phyloP scores from a whole-genome alignment of 306 rosid species.

The Arachis hypogaea region DNA sequence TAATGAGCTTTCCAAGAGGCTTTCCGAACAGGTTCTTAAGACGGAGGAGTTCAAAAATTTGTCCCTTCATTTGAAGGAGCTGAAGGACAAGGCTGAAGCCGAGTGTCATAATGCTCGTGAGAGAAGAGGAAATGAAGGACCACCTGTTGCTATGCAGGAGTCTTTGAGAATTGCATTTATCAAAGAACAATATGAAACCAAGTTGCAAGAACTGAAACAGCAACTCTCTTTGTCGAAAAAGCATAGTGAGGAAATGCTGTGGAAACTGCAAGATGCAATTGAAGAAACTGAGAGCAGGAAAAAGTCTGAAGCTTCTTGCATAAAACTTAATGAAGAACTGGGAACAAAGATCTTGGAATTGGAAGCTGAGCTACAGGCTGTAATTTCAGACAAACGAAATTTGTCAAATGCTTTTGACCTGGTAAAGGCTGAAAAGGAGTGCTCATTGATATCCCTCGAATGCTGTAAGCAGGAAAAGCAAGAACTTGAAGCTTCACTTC shows the following conservation, averaged over 20 bases:
- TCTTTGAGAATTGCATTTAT: constrained; percentile 95
- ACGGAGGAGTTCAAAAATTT: constrained; percentile 91
- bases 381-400: constrained; percentile 84
- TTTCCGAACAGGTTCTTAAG: constrained; percentile 85
- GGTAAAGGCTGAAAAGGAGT: constrained; percentile 92
- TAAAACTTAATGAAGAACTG: constrained; percentile 80
- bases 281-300: constrained; percentile 78
- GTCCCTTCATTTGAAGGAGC: constrained; percentile 94
- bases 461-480: constrained; percentile 96
- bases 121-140: constrained; percentile 77
- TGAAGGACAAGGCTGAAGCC: constrained; percentile 84
- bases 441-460: constrained; percentile 86
- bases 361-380: constrained; percentile 80
- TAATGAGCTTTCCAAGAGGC: constrained; percentile 66
- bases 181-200: constrained; percentile 95
- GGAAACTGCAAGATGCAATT: constrained; percentile 87
- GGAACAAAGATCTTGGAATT: constrained; percentile 80
- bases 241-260: constrained; percentile 89
- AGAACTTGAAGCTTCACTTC: constrained; percentile 79
- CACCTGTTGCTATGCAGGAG: constrained; percentile 73
- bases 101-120: constrained; percentile 67
- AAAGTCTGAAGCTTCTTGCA: constrained; percentile 73
- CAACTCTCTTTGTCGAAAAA: constrained; percentile 81
- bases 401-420: constrained; percentile 77
- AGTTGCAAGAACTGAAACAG: constrained; percentile 87